These are phyloP conservation scores for Trichophyton simii DNA, from an alignment of 2,329 filamentous ascomycete genomes.

Conservation along the genomic window DNA sequence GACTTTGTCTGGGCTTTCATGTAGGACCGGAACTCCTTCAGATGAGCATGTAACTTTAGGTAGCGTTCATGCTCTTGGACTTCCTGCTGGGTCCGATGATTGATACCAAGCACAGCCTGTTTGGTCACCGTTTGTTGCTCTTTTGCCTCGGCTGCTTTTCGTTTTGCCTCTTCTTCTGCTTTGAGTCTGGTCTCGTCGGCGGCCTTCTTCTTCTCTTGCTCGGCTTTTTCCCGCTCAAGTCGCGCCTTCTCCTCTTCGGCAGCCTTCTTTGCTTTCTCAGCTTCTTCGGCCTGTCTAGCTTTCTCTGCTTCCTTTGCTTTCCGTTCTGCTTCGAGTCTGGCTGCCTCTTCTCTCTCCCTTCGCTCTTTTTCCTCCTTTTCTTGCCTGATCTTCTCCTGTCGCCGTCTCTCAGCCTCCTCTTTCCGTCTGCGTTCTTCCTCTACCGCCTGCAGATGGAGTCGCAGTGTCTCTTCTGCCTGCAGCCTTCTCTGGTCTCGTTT, in stretches of 20 bases:
- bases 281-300: conserved; percentile 21
- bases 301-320: conserved; percentile 32
- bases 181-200: conserved; percentile 24
- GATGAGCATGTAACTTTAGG: conserved; percentile 49
- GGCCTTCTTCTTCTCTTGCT: conserved; percentile 18
- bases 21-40: conserved; percentile 49
- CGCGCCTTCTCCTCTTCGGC: conserved; percentile 25
- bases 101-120: conserved; percentile 18
- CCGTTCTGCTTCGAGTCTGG: conserved; percentile 29
- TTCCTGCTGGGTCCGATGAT: conserved; percentile 23
- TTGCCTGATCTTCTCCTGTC: conserved; percentile 24
- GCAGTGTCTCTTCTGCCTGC: conserved; percentile 42
- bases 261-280: conserved; percentile 23
- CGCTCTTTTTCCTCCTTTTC: conserved; percentile 28
- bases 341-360: conserved; percentile 26
- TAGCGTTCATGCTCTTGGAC: conserved; percentile 38
- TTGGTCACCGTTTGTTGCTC: conserved; percentile 19
- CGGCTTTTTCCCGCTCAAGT: conserved; percentile 8
- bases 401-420: conserved; percentile 26
- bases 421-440: conserved; percentile 27
- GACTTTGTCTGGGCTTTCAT: conserved; percentile 44
- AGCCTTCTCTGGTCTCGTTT: conserved; percentile 54
- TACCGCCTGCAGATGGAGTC: conserved; percentile 33
- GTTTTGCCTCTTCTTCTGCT: conserved; percentile 22
- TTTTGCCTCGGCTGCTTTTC: conserved; percentile 15